phyloP scores from a whole-genome alignment of 2,329 filamentous ascomycete species.

The Sclerotinia trifoliorum region DNA sequence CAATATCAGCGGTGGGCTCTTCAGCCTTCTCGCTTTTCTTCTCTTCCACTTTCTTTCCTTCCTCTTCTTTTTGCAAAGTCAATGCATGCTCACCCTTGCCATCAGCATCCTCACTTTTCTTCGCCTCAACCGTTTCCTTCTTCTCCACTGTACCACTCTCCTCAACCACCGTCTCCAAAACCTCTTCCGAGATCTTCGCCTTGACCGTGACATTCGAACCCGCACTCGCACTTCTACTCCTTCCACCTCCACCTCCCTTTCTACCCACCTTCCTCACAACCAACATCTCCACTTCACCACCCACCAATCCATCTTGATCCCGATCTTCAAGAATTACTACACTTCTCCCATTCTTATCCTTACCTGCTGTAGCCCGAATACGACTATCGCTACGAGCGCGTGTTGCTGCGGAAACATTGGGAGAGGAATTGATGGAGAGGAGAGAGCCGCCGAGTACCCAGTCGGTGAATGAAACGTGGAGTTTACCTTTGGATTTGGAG shows the following conservation, averaged over 20 bases:
- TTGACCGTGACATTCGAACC: background rate
- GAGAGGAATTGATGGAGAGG: conserved; percentile 22
- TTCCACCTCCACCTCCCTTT: background rate
- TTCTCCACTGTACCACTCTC: conserved; percentile 13
- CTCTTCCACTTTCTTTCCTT: conserved; percentile 2
- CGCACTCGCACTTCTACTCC: background rate
- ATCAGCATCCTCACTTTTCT: conserved; percentile 21
- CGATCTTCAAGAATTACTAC: conserved; percentile 1
- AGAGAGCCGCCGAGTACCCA: conserved; percentile 37
- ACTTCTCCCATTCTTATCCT: conserved; percentile 15
- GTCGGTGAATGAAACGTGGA: conserved; percentile 36
- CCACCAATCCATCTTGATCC: conserved; percentile 13
- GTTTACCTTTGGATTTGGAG: conserved; percentile 26
- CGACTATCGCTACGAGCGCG: conserved; percentile 5
- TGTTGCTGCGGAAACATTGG: background rate
- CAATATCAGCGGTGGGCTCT: conserved; percentile 8
- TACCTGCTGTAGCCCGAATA: conserved; percentile 14
- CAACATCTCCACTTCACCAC: conserved; percentile 14
- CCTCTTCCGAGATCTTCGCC: background rate
- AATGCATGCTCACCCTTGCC: conserved; percentile 6
- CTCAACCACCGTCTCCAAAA: conserved; percentile 11
- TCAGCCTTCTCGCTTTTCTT: conserved; percentile 23
- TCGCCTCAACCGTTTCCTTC: conserved; percentile 20
- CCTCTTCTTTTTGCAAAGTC: conserved; percentile 17
- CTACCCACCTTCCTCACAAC: conserved; percentile 6